phyloP scores from a whole-genome alignment of 2,329 filamentous ascomycete species.

The Penicillium sp. region DNA sequence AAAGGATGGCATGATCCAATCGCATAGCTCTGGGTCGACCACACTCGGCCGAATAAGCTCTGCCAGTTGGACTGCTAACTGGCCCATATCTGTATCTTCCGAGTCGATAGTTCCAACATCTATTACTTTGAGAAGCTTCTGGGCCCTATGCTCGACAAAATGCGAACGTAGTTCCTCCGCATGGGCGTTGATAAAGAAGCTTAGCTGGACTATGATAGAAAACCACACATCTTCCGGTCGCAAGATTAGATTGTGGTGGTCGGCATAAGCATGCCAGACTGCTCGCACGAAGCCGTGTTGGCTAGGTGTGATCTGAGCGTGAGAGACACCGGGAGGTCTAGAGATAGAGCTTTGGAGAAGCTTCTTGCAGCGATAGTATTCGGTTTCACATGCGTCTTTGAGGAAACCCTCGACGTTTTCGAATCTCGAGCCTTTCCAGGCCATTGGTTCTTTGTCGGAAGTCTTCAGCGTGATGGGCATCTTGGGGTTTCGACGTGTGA shows the following conservation, averaged over 20 bases:
- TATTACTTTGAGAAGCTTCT: constrained; percentile 41
- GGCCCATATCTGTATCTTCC: constrained; percentile 20
- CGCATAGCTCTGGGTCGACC: constrained; percentile 39
- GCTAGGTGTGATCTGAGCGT: not conserved
- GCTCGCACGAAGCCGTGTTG: constrained; percentile 15
- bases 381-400: not conserved
- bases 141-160: constrained; percentile 47
- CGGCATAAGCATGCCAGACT: constrained; percentile 10
- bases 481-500: not conserved
- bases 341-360: not conserved
- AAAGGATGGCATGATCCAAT: constrained; percentile 54
- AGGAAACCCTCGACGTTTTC: not conserved
- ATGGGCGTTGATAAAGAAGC: constrained; percentile 48
- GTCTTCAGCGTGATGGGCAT: not conserved
- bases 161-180: constrained; percentile 44
- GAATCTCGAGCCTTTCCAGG: not conserved
- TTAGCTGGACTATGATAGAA: constrained; percentile 51
- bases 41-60: constrained; percentile 43
- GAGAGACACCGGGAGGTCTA: not conserved
- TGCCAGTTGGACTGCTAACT: constrained; percentile 39
- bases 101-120: constrained; percentile 15
- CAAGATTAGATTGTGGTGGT: constrained; percentile 47
- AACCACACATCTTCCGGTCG: constrained; percentile 57
- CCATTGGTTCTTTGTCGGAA: not conserved
- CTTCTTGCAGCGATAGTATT: not conserved